phyloP scores from a whole-genome alignment of 192 early-diverging fungal species.

The Endogone sp. region DNA sequence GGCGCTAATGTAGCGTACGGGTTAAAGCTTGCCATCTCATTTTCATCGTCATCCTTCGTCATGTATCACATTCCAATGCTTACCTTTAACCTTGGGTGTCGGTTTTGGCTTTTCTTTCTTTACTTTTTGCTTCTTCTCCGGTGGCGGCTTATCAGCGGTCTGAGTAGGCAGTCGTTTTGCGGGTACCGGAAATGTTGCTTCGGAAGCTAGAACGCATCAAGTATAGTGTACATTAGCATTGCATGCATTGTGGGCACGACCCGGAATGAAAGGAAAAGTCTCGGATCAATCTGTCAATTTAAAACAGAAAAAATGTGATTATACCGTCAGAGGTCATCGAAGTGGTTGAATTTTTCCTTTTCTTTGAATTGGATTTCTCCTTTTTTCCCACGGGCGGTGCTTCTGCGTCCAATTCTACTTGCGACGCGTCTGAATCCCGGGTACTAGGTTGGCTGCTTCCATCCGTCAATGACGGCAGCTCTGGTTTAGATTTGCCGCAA shows the following conservation, averaged over 20 bases:
- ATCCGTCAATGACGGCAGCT: background rate
- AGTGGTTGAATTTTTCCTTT: conserved; percentile 6
- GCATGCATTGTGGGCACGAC: too few relatives aligned
- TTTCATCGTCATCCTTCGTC: too few relatives aligned
- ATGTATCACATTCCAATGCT: too few relatives aligned
- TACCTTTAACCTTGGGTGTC: conserved; percentile 46
- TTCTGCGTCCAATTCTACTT: conserved; percentile 3
- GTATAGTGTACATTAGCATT: too few relatives aligned
- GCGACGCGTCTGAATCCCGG: background rate
- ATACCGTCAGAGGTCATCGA: conserved; percentile 16
- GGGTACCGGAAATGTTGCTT: conserved; percentile 11
- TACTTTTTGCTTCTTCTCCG: conserved; percentile 53
- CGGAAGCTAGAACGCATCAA: conserved; percentile 22
- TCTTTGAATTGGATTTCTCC: conserved; percentile 13
- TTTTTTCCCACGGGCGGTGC: conserved; percentile 2
- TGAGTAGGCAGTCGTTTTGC: conserved; percentile 34
- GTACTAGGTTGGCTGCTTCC: background rate
- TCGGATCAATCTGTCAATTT: background rate
- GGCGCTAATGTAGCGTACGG: conserved; percentile 37
- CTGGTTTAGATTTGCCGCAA: conserved; percentile 2
- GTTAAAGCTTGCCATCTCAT: background rate
- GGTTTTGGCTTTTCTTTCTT: conserved; percentile 46
- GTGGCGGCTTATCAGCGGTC: conserved; percentile 41
- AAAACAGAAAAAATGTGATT: conserved; percentile 4
- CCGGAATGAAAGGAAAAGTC: background rate